These are phyloP conservation scores for Russula earlei DNA, from an alignment of 768 basidiomycete genomes.

Conservation along the genomic window DNA sequence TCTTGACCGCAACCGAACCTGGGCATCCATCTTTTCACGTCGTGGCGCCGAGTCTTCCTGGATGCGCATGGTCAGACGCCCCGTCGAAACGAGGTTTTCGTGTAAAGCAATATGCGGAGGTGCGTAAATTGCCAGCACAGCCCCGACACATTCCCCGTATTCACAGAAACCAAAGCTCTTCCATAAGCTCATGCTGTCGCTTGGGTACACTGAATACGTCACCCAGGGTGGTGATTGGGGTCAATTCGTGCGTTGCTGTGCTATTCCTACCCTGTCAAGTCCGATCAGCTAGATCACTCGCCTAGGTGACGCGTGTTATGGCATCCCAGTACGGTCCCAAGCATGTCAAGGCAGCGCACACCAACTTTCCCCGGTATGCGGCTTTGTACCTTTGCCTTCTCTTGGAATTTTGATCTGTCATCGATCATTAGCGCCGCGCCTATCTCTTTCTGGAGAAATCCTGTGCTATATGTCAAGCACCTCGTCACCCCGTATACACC, in stretches of 20 bases:
- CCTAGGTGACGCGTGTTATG: constrained; percentile 25
- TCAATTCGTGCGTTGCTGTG: constrained; percentile 23
- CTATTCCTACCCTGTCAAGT: not conserved
- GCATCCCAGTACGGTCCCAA: constrained; percentile 23
- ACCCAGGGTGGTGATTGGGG: constrained; percentile 46
- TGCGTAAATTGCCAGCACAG: not conserved
- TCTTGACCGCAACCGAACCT: constrained; percentile 34
- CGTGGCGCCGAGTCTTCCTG: constrained; percentile 48
- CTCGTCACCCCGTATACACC: constrained; percentile 25
- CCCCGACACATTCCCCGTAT: not conserved
- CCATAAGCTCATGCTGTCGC: constrained; percentile 23
- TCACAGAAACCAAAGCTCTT: constrained; percentile 8
- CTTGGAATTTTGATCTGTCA: not conserved
- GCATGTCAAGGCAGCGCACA: constrained; percentile 29
- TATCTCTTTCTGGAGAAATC: constrained; percentile 14
- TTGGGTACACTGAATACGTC: constrained; percentile 29
- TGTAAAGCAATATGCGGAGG: constrained; percentile 23
- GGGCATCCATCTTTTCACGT: constrained; percentile 53
- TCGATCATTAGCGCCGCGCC: not conserved
- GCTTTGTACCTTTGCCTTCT: not conserved
- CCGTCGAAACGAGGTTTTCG: constrained; percentile 28
- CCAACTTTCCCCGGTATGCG: constrained; percentile 26
- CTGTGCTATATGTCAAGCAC: constrained; percentile 25
- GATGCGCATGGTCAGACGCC: constrained; percentile 53
- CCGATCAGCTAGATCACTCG: not conserved